phyloP scores from a whole-genome alignment of 169 alveolate species.

The Besnoitia besnoiti region DNA sequence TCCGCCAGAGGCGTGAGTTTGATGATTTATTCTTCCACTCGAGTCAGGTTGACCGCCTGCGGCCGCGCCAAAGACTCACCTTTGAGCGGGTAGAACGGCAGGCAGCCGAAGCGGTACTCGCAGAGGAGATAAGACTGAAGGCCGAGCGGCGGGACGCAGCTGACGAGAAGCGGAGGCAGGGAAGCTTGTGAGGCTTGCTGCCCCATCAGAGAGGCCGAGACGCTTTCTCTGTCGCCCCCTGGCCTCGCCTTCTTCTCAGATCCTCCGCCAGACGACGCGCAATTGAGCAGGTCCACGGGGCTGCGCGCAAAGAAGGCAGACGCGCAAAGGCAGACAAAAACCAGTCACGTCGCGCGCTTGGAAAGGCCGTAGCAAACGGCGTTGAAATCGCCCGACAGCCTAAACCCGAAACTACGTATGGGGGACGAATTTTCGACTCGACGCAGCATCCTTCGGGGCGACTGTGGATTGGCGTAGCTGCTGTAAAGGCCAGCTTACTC shows the following conservation, averaged over 20 bases:
- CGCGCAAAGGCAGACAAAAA: not conserved
- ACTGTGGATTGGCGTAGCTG: no score
- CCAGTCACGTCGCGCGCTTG: no score
- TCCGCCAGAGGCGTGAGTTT: no score
- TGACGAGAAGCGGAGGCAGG: not conserved
- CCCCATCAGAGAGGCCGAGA: not conserved
- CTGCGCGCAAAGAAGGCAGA: not conserved
- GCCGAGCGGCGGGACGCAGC: constrained; percentile 8
- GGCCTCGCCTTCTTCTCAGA: not conserved
- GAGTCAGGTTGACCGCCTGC: no score
- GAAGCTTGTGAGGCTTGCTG: not conserved
- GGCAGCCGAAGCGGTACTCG: constrained; percentile 19
- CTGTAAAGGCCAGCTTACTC: no score
- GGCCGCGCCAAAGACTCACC: no score
- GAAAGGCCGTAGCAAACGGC: no score
- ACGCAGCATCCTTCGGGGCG: no score
- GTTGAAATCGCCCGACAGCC: no score
- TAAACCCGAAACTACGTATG: no score
- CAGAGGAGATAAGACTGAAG: constrained; percentile 3
- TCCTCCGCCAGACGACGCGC: not conserved
- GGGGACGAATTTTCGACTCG: no score
- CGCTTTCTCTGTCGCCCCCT: not conserved
- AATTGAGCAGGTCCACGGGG: not conserved
- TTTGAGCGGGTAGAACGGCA: constrained; percentile 7
- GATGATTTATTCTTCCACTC: no score